A percentile compares a stretch with the other conserved stretches of the same genome.
These are phyloP conservation scores for Gossypium davidsonii DNA, from an alignment of 441 rosid species.

Conservation along the genomic window DNA sequence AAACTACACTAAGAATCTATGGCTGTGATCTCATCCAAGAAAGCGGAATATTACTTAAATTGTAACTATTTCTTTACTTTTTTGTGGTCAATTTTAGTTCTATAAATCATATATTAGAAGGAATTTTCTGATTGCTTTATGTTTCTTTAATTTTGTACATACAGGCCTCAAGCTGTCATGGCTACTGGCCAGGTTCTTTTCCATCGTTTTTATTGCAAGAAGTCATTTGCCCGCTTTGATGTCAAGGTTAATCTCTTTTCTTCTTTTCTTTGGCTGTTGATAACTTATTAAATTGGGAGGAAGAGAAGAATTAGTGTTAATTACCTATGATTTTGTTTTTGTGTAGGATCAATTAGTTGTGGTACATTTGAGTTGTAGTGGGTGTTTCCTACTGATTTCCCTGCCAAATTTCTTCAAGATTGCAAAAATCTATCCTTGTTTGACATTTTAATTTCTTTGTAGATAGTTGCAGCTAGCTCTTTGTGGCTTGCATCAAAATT, in stretches of 20 bases:
- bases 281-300: background rate
- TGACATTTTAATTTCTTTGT: constrained; percentile 11
- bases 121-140: background rate
- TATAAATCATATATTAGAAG: background rate
- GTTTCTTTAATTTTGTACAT: constrained; percentile 20
- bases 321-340: background rate
- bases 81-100: background rate
- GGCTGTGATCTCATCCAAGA: constrained; percentile 96
- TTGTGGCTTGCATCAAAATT: constrained; percentile 91
- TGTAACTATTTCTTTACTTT: constrained; percentile 38
- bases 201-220: constrained; percentile 87
- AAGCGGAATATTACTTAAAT: constrained; percentile 69
- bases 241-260: constrained; percentile 62
- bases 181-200: constrained; percentile 93
- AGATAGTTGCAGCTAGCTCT: constrained; percentile 92
- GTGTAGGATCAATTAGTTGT: background rate
- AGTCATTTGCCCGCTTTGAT: constrained; percentile 80
- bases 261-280: background rate
- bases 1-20: constrained; percentile 65
- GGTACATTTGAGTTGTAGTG: background rate
- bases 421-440: constrained; percentile 1
- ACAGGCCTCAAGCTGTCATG: constrained; percentile 92
- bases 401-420: background rate
- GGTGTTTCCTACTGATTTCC: background rate
- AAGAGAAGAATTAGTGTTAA: background rate